Evolutionary conservation across 306 rosid genomes (phyloP), one percentile per base, ranked within the genome.

Genomic region (Vigna hirtella): DNA sequence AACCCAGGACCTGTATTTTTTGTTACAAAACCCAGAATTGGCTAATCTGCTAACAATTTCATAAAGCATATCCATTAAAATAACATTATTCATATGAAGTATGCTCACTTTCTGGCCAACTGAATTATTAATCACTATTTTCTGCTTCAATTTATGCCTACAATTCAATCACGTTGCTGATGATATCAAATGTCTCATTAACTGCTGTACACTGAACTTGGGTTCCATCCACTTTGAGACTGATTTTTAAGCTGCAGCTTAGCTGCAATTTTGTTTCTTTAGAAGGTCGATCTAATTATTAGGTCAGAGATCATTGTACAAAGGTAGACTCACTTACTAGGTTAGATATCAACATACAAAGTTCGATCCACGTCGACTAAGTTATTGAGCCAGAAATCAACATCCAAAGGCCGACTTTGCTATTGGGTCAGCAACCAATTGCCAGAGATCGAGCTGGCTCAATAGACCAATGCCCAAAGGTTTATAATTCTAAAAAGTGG

Each of bases 1-100:
- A 88, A 86, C 77, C 55, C 61, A 14, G 93, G 95, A 62, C 95
- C 93, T 61, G 47, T 80, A 71, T 64, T 92, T 70, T 68, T 90
- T 70, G 79, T 81, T 3, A 77, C 88, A 40, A 74, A 76, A 45
- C 75, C 74, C 57, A 2, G 57, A 34, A 49, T 47, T 78, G 77
- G 48, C 16, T 64, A 76, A 48, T 45, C 43, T 40, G 20, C 17
- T 50, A 51, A 53, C 65, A 53, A 71, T 52, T 34, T 71, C 64
- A 34, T 38, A 6, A 36, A 38, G 66, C 5, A 2, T 18, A 7
- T 12, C 67, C 38, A 55, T 55, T 38, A 55, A 38, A 36, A 34
- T 38, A 72, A 26, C 15, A 59, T 59, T 59, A 62, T 62, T 2
- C 47, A 16, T 34, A 62, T 62, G 24, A 34, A 32, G 68, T 6